These are phyloP conservation scores for Eucalyptus lansdowneana DNA, from an alignment of 345 rosid genomes.

Conservation along the genomic window DNA sequence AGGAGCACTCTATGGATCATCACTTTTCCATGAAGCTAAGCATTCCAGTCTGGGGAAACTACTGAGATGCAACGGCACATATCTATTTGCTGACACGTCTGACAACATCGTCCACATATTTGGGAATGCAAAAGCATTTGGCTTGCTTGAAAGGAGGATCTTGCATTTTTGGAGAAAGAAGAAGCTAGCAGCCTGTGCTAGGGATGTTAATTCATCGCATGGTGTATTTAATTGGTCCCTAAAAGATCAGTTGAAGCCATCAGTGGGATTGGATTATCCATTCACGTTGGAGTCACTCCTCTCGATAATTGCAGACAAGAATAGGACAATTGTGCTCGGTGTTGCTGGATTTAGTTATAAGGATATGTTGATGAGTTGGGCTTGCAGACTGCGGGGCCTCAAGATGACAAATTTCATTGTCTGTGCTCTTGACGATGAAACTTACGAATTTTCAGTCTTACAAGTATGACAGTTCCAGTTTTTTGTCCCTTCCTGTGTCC, in stretches of 20 bases:
- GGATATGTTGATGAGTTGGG: constrained; percentile 98
- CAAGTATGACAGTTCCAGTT: constrained; percentile 31
- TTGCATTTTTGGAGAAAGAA: constrained; percentile 19
- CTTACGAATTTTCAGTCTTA: constrained; percentile 54
- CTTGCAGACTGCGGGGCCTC: constrained; percentile 74
- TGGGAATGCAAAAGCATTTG: not conserved
- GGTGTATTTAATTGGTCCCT: constrained; percentile 10
- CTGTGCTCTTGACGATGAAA: constrained; percentile 82
- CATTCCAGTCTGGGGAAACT: constrained; percentile 36
- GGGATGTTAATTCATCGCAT: constrained; percentile 9
- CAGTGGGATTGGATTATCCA: constrained; percentile 23
- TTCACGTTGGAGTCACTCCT: constrained; percentile 66
- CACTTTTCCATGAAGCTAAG: constrained; percentile 27
- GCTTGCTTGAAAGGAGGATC: constrained; percentile 12
- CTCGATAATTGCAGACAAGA: constrained; percentile 45
- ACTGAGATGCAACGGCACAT: constrained; percentile 36
- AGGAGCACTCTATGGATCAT: constrained; percentile 53
- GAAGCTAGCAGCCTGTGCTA: constrained; percentile 34
- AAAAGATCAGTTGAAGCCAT: constrained; percentile 15
- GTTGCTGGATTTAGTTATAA: constrained; percentile 88
- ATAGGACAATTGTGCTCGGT: constrained; percentile 59
- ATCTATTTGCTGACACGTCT: constrained; percentile 22
- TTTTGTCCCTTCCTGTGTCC: not conserved
- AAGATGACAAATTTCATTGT: constrained; percentile 61
- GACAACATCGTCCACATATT: constrained; percentile 5